A percentile compares a stretch with the other conserved stretches of the same genome.
These are phyloP conservation scores for Pogostemon cablin DNA, from an alignment of 257 asterid species.

Conservation along the genomic window DNA sequence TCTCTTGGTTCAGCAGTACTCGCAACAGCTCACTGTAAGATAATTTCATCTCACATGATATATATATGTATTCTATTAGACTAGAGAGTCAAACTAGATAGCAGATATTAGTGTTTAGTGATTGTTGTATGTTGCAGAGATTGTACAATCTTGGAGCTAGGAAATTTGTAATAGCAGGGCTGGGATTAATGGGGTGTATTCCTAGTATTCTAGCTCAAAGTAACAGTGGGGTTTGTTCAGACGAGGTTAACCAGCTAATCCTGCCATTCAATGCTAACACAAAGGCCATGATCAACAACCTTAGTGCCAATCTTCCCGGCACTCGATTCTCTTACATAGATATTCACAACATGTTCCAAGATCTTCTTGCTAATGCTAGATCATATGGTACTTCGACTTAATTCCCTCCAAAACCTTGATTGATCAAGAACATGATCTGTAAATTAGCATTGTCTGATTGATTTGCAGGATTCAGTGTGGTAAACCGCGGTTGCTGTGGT, in stretches of 20 bases:
- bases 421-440: too few species aligned
- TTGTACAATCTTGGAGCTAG: slow-evolving; percentile 88
- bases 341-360: slow-evolving; percentile 64
- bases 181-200: slow-evolving; percentile 91
- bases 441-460: too few species aligned
- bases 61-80: too few species aligned
- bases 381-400: slow-evolving; percentile 52
- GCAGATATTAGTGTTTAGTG: too few species aligned
- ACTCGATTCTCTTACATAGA: slow-evolving; percentile 62
- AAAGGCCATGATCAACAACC: slow-evolving; percentile 64
- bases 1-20: slow-evolving; percentile 59
- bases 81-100: too few species aligned
- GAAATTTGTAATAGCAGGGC: slow-evolving; percentile 75
- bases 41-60: too few species aligned
- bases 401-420: not conserved
- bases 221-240: slow-evolving; percentile 53
- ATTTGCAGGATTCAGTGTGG: slow-evolving; percentile 60
- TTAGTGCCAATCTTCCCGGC: slow-evolving; percentile 65
- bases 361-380: slow-evolving; percentile 65
- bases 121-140: slow-evolving; percentile 44
- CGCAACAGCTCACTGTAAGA: slow-evolving; percentile 72
- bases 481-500: slow-evolving; percentile 83
- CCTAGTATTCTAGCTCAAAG: slow-evolving; percentile 82
- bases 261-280: slow-evolving; percentile 66
- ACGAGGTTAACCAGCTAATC: slow-evolving; percentile 61